Percentiles rank a stretch among this genome's conserved stretches.
These are phyloP conservation scores for Nyssa sinensis DNA, from an alignment of 148 eudicot species.

Conservation along the genomic window DNA sequence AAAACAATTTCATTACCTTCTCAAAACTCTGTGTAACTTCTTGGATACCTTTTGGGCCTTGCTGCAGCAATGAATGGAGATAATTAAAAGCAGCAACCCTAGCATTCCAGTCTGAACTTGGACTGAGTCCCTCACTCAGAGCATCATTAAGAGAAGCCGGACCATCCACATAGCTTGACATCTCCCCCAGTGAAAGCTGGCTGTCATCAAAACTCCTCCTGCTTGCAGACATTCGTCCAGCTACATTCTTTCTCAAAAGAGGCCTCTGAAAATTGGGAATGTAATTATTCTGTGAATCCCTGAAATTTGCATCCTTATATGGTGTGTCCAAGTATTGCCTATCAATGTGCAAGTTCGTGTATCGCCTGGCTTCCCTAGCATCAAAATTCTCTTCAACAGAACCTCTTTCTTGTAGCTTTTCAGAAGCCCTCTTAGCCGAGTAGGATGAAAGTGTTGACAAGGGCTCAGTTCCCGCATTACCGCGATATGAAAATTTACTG, in stretches of 20 bases:
- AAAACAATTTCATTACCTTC: conserved; percentile 96
- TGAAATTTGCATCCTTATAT: conserved; percentile 53
- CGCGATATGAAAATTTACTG: conserved; percentile 51
- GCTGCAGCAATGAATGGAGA: conserved; percentile 74
- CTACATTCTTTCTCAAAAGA: conserved; percentile 70
- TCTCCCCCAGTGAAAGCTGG: conserved; percentile 69
- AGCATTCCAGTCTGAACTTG: conserved; percentile 92
- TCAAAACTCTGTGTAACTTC: conserved; percentile 90
- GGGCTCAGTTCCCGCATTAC: conserved; percentile 56
- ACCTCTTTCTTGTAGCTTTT: conserved; percentile 72
- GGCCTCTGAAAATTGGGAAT: conserved; percentile 96
- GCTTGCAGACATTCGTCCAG: conserved; percentile 70
- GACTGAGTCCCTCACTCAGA: conserved; percentile 80
- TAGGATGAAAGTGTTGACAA: conserved; percentile 51
- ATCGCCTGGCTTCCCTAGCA: conserved; percentile 64
- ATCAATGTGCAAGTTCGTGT: conserved; percentile 54
- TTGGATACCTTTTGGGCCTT: conserved; percentile 86
- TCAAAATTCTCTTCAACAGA: conserved; percentile 55
- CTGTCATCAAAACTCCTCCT: conserved; percentile 93
- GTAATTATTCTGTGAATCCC: conserved; percentile 68
- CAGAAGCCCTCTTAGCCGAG: conserved; percentile 62
- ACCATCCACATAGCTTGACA: conserved; percentile 68
- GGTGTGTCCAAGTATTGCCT: conserved; percentile 68
- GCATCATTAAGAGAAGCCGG: conserved; percentile 92
- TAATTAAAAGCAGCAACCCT: conserved; percentile 96